These are phyloP conservation scores for Leccinum rimulosum DNA, from an alignment of 768 basidiomycete genomes.

Conservation along the genomic window DNA sequence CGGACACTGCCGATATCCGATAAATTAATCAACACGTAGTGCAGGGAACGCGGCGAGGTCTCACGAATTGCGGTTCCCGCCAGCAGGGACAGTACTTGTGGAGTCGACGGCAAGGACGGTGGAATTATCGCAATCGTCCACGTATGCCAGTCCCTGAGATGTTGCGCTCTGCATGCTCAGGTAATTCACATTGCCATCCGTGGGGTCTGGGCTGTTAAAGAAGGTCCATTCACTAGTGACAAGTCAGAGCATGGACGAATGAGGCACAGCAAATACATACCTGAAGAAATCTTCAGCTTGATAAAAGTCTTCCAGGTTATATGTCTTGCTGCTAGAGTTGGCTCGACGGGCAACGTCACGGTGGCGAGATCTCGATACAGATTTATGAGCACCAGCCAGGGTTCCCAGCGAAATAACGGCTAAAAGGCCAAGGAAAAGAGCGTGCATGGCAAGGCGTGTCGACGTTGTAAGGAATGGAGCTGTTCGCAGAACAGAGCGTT, in stretches of 20 bases:
- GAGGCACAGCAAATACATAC: conserved; percentile 35
- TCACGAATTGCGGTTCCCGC: conserved; percentile 55
- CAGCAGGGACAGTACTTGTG: conserved; percentile 43
- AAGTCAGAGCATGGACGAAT: neutral
- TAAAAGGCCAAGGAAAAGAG: conserved; percentile 33
- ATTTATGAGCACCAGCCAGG: conserved; percentile 36
- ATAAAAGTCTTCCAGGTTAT: conserved; percentile 39
- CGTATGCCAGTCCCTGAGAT: conserved; percentile 54
- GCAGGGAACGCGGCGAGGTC: conserved; percentile 7
- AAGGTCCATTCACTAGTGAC: conserved; percentile 63
- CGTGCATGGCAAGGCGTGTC: conserved; percentile 28
- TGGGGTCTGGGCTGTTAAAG: conserved; percentile 63
- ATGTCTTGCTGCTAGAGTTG: conserved; percentile 27
- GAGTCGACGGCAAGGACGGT: conserved; percentile 65
- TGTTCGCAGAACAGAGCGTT: conserved; percentile 1
- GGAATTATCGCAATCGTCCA: conserved; percentile 52
- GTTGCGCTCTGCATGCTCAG: conserved; percentile 46
- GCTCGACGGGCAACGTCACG: conserved; percentile 20
- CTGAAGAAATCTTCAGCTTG: conserved; percentile 58
- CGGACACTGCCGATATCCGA: conserved; percentile 48
- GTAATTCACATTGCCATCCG: conserved; percentile 67
- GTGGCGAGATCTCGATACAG: conserved; percentile 29
- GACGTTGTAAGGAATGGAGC: conserved; percentile 9
- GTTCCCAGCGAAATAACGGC: conserved; percentile 33
- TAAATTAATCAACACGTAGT: neutral